A percentile compares a stretch with the other conserved stretches of the same genome.
Evolutionary conservation across 306 rosid genomes (phyloP).

Genomic region (Begonia loranthoides): DNA sequence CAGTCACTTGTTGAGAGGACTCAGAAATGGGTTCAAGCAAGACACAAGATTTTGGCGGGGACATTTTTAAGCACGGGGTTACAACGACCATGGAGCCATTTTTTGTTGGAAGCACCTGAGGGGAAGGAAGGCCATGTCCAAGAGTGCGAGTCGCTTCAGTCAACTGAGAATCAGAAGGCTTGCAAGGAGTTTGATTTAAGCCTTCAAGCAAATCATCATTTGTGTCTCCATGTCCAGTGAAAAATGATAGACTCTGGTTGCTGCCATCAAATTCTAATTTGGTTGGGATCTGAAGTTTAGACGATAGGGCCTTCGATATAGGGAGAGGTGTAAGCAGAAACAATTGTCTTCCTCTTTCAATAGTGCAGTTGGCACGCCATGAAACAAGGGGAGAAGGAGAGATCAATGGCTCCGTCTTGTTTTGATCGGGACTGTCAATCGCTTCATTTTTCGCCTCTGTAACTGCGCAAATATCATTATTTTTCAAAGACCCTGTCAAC

Average conservation of each 20-base stretch:
- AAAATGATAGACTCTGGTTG: conserved; percentile 13
- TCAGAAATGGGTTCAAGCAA: conserved; percentile 76
- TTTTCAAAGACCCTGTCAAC: conserved; percentile 6
- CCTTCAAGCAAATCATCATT: conserved; percentile 19
- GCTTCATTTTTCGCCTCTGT: conserved; percentile 13
- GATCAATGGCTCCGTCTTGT: conserved; percentile 25
- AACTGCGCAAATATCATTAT: conserved; percentile 12
- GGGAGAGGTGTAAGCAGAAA: conserved; percentile 95
- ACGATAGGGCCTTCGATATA: conserved; percentile 45
- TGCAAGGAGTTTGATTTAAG: conserved; percentile 27
- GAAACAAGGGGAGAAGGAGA: conserved; percentile 96
- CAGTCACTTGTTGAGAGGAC: conserved; percentile 20
- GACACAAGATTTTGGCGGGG: conserved; percentile 82
- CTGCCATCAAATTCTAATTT: conserved; percentile 25
- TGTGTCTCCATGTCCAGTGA: conserved; percentile 17
- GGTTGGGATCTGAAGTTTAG: conserved; percentile 30
- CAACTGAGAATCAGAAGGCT: conserved; percentile 28
- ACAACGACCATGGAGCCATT: conserved; percentile 35
- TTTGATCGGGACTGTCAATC: conserved; percentile 31
- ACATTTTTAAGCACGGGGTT: conserved; percentile 75
- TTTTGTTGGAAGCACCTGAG: conserved; percentile 17
- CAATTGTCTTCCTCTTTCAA: conserved; percentile 69
- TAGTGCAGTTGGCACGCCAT: conserved; percentile 74
- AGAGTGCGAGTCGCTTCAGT: conserved; percentile 16
- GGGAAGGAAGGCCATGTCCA: conserved; percentile 25